These are phyloP conservation scores for Neovahlkampfia damariscottae DNA, from an alignment of 78 protist species.

Conservation along the genomic window DNA sequence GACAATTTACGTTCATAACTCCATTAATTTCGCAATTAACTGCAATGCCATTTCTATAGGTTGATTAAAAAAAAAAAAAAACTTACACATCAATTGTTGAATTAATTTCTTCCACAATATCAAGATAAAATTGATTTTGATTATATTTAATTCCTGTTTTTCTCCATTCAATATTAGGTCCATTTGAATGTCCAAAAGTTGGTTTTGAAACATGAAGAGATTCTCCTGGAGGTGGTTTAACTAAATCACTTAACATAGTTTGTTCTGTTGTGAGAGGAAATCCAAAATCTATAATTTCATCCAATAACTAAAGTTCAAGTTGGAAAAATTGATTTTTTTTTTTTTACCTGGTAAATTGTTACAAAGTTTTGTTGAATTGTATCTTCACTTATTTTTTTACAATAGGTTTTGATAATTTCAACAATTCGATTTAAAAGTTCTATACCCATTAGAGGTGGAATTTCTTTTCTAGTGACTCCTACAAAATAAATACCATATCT, in stretches of 20 bases:
- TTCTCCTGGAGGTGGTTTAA: constrained; percentile 51
- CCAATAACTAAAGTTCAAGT: constrained; percentile 71
- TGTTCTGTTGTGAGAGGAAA: constrained; percentile 84
- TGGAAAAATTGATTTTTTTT: constrained; percentile 53
- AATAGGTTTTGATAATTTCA: constrained; percentile 57
- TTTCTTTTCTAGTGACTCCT: neutral
- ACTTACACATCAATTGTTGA: constrained; percentile 26
- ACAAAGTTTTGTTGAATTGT: constrained; percentile 49
- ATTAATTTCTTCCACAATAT: constrained; percentile 66
- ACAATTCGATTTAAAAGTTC: constrained; percentile 20
- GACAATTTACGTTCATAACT: neutral
- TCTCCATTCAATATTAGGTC: constrained; percentile 58
- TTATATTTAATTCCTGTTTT: constrained; percentile 63
- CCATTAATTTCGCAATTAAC: constrained; percentile 19
- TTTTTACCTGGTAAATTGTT: constrained; percentile 53
- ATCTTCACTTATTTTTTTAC: constrained; percentile 35
- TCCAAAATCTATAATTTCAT: constrained; percentile 82
- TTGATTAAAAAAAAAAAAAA: constrained; percentile 19
- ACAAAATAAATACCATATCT: neutral
- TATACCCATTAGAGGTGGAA: neutral
- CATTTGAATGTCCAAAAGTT: constrained; percentile 5
- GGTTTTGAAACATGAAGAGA: neutral
- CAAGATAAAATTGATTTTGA: constrained; percentile 72
- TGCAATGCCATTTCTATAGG: constrained; percentile 16
- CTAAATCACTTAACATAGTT: constrained; percentile 61